phyloP scores from a whole-genome alignment of 768 basidiomycete genomes.

The Pulveroboletus sp. region DNA sequence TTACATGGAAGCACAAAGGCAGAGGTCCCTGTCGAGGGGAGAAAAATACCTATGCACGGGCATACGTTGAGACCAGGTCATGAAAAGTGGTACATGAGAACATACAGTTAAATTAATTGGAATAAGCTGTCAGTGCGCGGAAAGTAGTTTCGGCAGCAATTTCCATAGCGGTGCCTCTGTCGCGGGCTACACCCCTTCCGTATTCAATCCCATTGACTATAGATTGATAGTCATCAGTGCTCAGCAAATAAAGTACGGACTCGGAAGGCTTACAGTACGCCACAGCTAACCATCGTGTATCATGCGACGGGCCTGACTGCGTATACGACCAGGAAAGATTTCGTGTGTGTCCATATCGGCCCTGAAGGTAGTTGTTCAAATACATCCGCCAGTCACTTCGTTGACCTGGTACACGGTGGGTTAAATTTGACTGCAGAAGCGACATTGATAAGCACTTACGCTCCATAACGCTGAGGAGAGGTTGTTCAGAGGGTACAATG shows the following conservation, averaged over 20 bases:
- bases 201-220: constrained; percentile 27
- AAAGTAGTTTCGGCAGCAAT: constrained; percentile 26
- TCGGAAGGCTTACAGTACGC: constrained; percentile 22
- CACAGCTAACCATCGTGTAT: constrained; percentile 23
- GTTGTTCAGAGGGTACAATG: background rate
- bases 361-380: constrained; percentile 31
- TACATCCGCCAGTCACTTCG: constrained; percentile 28
- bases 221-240: background rate
- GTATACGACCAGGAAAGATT: constrained; percentile 20
- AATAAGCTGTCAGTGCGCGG: constrained; percentile 20
- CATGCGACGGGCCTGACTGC: constrained; percentile 22
- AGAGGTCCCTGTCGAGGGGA: background rate
- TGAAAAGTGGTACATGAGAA: background rate
- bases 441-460: constrained; percentile 8
- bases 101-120: constrained; percentile 14
- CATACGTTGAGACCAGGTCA: background rate
- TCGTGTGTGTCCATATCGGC: constrained; percentile 30
- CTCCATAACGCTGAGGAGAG: constrained; percentile 11
- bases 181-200: constrained; percentile 23
- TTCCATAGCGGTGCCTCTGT: constrained; percentile 31
- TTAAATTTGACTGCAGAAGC: background rate
- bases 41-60: background rate
- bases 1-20: background rate
- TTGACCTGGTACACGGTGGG: constrained; percentile 14
- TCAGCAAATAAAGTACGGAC: background rate